Evolutionary conservation across 768 basidiomycete genomes (phyloP).

Genomic region (Lanmaoa rubissima): DNA sequence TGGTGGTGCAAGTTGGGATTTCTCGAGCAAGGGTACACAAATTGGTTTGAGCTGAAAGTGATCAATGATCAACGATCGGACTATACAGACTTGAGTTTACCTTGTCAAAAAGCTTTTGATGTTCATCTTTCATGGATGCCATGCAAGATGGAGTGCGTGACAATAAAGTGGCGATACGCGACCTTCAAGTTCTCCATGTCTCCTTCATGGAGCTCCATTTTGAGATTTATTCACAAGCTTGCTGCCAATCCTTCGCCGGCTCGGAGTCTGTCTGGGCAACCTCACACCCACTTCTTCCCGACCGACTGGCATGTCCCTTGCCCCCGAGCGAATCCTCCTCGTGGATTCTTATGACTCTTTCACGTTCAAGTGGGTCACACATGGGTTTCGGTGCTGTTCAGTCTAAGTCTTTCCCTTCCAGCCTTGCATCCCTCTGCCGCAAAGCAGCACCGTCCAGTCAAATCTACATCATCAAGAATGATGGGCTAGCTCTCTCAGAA

Average conservation of each 20-base stretch:
- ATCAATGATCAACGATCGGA: neutral
- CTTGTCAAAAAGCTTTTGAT: conserved; percentile 38
- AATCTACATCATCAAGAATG: conserved; percentile 74
- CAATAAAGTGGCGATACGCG: no score
- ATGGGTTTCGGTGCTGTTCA: neutral
- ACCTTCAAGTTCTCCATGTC: neutral
- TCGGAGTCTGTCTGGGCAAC: neutral
- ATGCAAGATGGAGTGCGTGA: neutral
- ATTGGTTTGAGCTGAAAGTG: conserved; percentile 53
- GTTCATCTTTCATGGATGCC: conserved; percentile 19
- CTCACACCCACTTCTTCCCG: neutral
- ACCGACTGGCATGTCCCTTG: conserved; percentile 24
- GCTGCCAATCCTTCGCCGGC: neutral
- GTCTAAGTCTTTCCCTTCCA: conserved; percentile 26
- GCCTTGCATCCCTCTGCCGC: conserved; percentile 71
- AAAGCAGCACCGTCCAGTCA: conserved; percentile 57
- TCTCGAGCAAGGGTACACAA: conserved; percentile 79
- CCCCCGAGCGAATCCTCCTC: conserved; percentile 55
- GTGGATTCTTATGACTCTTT: conserved; percentile 88
- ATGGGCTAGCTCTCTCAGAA: conserved; percentile 48
- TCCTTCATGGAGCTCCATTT: neutral
- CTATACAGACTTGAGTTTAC: conserved; percentile 23
- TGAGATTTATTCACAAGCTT: neutral
- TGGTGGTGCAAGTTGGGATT: conserved; percentile 59
- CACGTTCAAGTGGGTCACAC: conserved; percentile 72